phyloP scores from a whole-genome alignment of 2,329 filamentous ascomycete genomes.

The Epichloe sp. region DNA sequence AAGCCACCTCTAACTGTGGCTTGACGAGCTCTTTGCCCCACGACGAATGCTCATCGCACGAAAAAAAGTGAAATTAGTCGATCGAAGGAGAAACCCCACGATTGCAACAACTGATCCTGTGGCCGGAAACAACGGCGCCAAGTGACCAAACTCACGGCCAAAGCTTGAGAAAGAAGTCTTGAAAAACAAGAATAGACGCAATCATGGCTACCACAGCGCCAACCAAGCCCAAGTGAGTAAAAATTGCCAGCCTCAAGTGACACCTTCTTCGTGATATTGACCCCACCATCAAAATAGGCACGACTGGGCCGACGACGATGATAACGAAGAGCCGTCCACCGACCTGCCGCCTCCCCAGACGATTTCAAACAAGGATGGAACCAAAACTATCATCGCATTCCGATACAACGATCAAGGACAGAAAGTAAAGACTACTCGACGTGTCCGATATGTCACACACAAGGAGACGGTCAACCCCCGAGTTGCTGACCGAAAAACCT shows the following conservation, averaged over 20 bases:
- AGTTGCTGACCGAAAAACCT: constrained; percentile 86
- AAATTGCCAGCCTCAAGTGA: constrained; percentile 2
- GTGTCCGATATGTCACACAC: constrained; percentile 82
- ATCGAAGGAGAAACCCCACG: constrained; percentile 25
- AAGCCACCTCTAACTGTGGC: constrained; percentile 14
- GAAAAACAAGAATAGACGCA: constrained; percentile 5
- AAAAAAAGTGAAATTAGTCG: constrained; percentile 29
- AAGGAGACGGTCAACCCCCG: constrained; percentile 96
- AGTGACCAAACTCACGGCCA: not conserved
- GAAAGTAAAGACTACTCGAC: constrained; percentile 93
- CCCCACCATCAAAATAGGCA: constrained; percentile 32
- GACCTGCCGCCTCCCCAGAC: constrained; percentile 76
- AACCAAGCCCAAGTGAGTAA: constrained; percentile 28
- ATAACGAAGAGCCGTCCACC: constrained; percentile 57
- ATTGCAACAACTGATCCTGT: constrained; percentile 15
- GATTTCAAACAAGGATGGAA: constrained; percentile 95
- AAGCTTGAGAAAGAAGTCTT: not conserved
- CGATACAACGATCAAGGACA: constrained; percentile 84
- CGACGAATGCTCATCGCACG: constrained; percentile 23
- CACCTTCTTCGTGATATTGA: constrained; percentile 15
- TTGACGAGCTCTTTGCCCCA: constrained; percentile 16
- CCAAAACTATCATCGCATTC: constrained; percentile 87
- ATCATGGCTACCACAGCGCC: constrained; percentile 27
- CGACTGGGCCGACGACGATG: constrained; percentile 96
- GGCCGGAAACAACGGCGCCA: constrained; percentile 11